Evolutionary conservation across 2,329 filamentous ascomycete genomes (phyloP).

Genomic region (Stagonosporopsis cucurbitacearum): DNA sequence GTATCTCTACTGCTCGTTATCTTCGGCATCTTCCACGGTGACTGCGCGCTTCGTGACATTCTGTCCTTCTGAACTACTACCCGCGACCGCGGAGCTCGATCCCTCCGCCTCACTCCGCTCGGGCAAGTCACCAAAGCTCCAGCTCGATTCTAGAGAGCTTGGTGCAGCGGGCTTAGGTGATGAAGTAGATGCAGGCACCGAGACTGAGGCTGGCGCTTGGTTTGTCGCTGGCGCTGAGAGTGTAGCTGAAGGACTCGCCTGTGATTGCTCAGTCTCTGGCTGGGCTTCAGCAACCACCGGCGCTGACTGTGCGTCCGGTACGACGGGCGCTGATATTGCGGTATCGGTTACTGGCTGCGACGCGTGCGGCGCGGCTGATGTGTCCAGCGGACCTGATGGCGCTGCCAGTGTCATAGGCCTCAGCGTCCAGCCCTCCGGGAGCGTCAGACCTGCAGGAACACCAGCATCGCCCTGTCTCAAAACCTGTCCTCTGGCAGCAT

Average conservation of each 20-base stretch:
- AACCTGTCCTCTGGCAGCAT: conserved; percentile 40
- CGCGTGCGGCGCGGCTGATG: conserved; percentile 12
- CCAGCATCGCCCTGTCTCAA: conserved; percentile 45
- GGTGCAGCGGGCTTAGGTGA: conserved; percentile 37
- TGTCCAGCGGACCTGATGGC: conserved; percentile 21
- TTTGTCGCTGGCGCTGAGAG: conserved; percentile 8
- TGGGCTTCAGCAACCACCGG: conserved; percentile 1
- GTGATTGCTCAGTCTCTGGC: neutral
- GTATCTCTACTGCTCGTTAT: conserved; percentile 30
- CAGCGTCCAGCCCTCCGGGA: conserved; percentile 49
- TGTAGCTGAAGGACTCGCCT: neutral
- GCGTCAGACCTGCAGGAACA: conserved; percentile 44
- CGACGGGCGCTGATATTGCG: neutral
- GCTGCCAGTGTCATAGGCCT: conserved; percentile 40
- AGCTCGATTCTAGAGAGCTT: conserved; percentile 45
- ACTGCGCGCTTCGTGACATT: conserved; percentile 34
- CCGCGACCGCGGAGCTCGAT: conserved; percentile 39
- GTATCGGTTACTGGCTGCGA: conserved; percentile 12
- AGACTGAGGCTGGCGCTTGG: conserved; percentile 4
- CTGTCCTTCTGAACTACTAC: conserved; percentile 31
- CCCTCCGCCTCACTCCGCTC: conserved; percentile 36
- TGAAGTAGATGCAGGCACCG: conserved; percentile 11
- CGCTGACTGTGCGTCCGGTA: neutral
- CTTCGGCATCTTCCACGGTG: conserved; percentile 44
- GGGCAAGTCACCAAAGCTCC: conserved; percentile 44